phyloP scores from a whole-genome alignment of 2,329 filamentous ascomycete species.

The Apiospora aurea region DNA sequence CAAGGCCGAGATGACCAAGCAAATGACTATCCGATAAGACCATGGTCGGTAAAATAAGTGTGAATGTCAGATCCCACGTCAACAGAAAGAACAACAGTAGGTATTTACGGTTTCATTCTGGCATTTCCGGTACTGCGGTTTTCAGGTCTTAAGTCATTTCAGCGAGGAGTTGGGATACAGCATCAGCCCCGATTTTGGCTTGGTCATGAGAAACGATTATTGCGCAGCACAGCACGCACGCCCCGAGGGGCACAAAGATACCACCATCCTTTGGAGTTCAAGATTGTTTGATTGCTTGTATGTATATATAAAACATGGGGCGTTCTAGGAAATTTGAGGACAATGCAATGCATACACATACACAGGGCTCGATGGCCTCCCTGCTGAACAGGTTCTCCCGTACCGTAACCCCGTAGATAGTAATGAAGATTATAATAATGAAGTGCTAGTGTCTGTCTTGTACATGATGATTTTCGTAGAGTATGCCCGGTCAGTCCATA shows the following conservation, averaged over 20 bases:
- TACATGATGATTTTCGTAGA: background rate
- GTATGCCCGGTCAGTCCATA: background rate
- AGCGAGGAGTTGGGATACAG: conserved; percentile 28
- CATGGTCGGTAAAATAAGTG: conserved; percentile 1
- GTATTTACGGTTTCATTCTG: conserved; percentile 30
- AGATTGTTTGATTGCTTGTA: conserved; percentile 16
- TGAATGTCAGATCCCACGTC: conserved; percentile 26
- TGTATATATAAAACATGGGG: background rate
- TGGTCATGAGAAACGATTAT: conserved; percentile 23
- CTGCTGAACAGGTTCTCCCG: background rate
- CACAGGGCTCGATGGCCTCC: background rate
- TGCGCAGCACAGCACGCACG: conserved; percentile 15
- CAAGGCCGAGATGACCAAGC: conserved; percentile 89
- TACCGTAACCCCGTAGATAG: conserved; percentile 9
- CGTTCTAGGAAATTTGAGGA: conserved; percentile 4
- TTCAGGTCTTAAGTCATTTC: conserved; percentile 26
- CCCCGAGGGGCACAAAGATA: conserved; percentile 10
- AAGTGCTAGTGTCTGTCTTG: background rate
- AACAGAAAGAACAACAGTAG: conserved; percentile 28
- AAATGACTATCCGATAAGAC: conserved; percentile 87
- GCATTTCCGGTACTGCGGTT: conserved; percentile 28
- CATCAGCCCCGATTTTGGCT: conserved; percentile 14
- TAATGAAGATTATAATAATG: background rate
- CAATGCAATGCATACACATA: background rate
- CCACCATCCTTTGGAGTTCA: background rate